These are phyloP conservation scores for Pelargonium australe DNA, from an alignment of 441 rosid species.

Conservation along the genomic window DNA sequence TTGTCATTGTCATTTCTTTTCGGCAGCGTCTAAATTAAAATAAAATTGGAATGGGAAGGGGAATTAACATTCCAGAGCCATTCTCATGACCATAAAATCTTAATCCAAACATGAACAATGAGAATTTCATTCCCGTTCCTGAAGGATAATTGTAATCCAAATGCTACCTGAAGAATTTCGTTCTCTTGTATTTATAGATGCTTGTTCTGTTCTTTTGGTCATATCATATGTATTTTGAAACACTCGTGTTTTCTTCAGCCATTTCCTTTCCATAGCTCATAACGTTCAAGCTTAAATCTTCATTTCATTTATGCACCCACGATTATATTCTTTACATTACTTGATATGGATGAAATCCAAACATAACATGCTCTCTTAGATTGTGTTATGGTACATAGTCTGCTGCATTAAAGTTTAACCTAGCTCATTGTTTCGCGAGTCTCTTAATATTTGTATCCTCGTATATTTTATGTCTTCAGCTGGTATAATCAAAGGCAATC, in stretches of 20 bases:
- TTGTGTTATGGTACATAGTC: neutral
- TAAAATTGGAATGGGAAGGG: too few relatives aligned
- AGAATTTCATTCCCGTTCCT: too few relatives aligned
- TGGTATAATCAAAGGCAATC: slow-evolving; percentile 43
- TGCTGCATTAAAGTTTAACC: neutral
- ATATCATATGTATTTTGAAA: neutral
- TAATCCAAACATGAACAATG: too few relatives aligned
- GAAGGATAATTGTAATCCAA: too few relatives aligned
- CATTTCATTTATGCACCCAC: neutral
- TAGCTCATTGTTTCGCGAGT: neutral
- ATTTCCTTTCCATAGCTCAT: neutral
- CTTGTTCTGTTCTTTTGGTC: neutral
- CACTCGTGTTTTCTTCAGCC: neutral
- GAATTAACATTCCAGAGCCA: too few relatives aligned
- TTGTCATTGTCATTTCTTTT: neutral
- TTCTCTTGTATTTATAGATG: neutral
- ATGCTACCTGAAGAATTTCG: too few relatives aligned
- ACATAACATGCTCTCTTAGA: neutral
- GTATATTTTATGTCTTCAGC: slow-evolving; percentile 27
- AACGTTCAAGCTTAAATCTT: neutral
- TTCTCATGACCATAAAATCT: too few relatives aligned
- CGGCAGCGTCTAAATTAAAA: too few relatives aligned
- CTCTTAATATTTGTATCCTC: neutral
- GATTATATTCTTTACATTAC: neutral
- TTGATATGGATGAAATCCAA: neutral